phyloP scores from a whole-genome alignment of 225 moss, liverwort and hornwort genomes.

The Pseudisothecium myosuroides region DNA sequence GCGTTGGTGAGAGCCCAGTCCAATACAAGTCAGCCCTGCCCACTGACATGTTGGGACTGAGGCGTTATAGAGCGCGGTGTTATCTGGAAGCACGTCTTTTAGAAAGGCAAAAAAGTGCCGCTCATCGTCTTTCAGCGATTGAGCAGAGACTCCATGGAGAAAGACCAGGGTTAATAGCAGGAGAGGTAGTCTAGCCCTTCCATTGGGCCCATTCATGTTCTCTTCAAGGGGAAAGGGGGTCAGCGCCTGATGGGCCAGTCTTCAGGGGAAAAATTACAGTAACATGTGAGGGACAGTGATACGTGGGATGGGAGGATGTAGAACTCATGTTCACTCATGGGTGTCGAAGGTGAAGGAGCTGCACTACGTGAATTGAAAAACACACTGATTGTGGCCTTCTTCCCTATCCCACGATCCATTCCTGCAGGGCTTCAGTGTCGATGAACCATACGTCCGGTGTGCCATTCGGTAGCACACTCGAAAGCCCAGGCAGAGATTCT shows the following conservation, averaged over 20 bases:
- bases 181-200: conserved; percentile 1
- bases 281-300: neutral
- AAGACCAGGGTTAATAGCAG: conserved; percentile 8
- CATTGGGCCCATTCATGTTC: conserved; percentile 23
- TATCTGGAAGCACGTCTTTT: conserved; percentile 7
- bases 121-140: conserved; percentile 22
- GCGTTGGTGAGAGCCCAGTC: conserved; percentile 30
- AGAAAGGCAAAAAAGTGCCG: conserved; percentile 11
- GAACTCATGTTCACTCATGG: neutral
- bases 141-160: conserved; percentile 10
- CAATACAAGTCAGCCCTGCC: conserved; percentile 25
- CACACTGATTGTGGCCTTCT: neutral
- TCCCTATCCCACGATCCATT: neutral
- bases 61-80: conserved; percentile 8
- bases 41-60: conserved; percentile 28
- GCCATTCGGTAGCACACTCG: neutral
- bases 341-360: neutral
- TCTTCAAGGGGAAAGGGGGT: neutral
- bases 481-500: neutral
- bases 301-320: neutral
- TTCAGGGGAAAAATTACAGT: neutral
- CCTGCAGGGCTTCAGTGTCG: neutral
- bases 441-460: neutral
- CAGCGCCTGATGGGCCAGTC: neutral
- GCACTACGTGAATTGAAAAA: neutral